Evolutionary conservation across 768 basidiomycete genomes (phyloP), one percentile per base, ranked within the genome.

Genomic region (Tylopilus intermedius): DNA sequence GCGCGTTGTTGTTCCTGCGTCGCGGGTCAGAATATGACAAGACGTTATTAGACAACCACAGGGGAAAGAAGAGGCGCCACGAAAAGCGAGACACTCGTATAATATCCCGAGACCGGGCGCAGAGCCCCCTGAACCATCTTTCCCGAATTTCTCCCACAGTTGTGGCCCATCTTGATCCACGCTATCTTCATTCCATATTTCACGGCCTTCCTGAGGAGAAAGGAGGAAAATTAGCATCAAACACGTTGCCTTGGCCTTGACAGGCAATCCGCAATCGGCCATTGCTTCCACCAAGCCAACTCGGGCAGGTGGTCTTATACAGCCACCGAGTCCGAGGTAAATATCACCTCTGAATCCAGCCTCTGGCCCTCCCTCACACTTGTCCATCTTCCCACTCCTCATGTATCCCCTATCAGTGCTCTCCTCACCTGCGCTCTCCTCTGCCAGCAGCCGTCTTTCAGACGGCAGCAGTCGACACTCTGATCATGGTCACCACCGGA

Each of bases 371-470:
- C 53, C 57, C 52, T 51, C 58, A 62, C 44, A 24, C 24, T 24
- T 24, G 51, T 39, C 33, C 47, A 29, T 38, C 59, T 50, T 45
- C 44, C 50, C 45, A 41, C 21, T 52, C 45, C 22, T 49, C 43
- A 70, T 71, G 68, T 62, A 50, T 47, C 61, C 70, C 21, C 35
- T 53, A 49, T 70, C 67, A n/a, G 54, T 57, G 39, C 60, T 69
- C 50, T 67, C 66, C 10, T 69, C 67, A 21, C 70, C 68, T 6
- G 67, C 68, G 11, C 57, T 61, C 4, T 70, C 68, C 9, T 18
- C 65, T 27, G 60, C 72, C 24, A 74, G 72, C 59, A 74, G 72
- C 59, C 72, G 72, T 52, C 71, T 73, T 54, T 73, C 74, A 5
- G 51, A 51, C 37, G 74, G 74, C 26, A 66, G 69, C 53, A 69